Evolutionary conservation across 108 stramenopile species (phyloP).

Genomic region (Cyclotella distinguenda): DNA sequence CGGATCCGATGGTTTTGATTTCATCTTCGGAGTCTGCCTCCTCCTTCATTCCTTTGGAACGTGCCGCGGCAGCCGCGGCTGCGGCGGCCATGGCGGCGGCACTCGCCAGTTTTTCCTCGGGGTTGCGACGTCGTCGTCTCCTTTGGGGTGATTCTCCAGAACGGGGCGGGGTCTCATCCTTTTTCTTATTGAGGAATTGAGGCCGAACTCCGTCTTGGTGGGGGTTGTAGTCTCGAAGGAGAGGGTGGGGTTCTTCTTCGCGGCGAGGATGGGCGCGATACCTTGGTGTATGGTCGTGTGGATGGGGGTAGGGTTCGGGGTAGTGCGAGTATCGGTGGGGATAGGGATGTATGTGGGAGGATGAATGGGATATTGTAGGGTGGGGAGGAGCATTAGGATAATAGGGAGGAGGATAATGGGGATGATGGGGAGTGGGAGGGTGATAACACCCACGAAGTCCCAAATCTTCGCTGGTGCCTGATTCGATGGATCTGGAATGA

Average conservation of each 20-base stretch:
- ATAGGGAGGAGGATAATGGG: neutral
- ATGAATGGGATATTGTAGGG: too few species aligned
- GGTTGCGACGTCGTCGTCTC: slow-evolving; percentile 28
- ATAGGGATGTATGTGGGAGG: too few species aligned
- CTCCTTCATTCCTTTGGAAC: slow-evolving; percentile 17
- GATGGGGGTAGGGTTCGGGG: neutral
- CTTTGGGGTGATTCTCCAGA: neutral
- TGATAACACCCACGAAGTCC: too few species aligned
- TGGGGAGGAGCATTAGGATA: slow-evolving; percentile 9
- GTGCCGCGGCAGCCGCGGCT: slow-evolving; percentile 26
- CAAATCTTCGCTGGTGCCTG: neutral
- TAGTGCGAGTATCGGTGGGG: too few species aligned
- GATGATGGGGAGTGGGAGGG: neutral
- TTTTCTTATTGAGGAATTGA: slow-evolving; percentile 21
- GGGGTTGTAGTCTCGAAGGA: slow-evolving; percentile 14
- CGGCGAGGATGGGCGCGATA: neutral
- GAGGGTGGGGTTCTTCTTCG: slow-evolving; percentile 10
- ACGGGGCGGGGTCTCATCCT: neutral
- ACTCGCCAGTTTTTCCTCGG: slow-evolving; percentile 31
- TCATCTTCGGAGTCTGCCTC: neutral
- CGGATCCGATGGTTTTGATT: too few species aligned
- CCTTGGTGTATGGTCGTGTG: neutral
- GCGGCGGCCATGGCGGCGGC: slow-evolving; percentile 39
- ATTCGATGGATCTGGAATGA: neutral
- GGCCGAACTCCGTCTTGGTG: slow-evolving; percentile 20